These are phyloP conservation scores for Globisporangium alternatum DNA, from an alignment of 352 stramenopile genomes.

Conservation along the genomic window DNA sequence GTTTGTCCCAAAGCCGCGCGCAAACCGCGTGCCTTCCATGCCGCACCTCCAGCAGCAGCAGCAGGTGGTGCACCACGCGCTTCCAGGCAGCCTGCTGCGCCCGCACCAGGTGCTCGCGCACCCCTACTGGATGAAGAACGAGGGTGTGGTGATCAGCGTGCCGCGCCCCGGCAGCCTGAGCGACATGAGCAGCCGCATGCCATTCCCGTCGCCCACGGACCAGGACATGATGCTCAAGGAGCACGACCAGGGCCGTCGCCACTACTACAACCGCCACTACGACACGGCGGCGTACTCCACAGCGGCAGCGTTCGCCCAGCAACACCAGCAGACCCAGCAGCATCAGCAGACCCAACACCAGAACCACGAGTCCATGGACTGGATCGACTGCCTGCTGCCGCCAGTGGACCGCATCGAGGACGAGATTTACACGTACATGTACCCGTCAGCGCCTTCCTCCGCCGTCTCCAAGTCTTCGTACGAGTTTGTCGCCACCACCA, in stretches of 20 bases:
- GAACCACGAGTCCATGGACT: slow-evolving; percentile 43
- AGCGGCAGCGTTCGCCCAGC: not conserved
- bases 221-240: slow-evolving; percentile 35
- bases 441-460: slow-evolving; percentile 17
- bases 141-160: slow-evolving; percentile 24
- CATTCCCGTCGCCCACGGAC: slow-evolving; percentile 24
- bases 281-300: not conserved
- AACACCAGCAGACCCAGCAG: not conserved
- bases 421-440: slow-evolving; percentile 41
- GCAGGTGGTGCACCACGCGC: not conserved
- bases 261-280: slow-evolving; percentile 13
- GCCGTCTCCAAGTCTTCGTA: slow-evolving; percentile 22
- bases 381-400: slow-evolving; percentile 54
- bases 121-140: slow-evolving; percentile 18
- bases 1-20: slow-evolving; percentile 5
- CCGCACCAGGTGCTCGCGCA: slow-evolving; percentile 5
- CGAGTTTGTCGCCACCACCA: slow-evolving; percentile 31
- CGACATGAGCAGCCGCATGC: slow-evolving; percentile 7
- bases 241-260: slow-evolving; percentile 28
- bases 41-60: not conserved
- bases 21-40: slow-evolving; percentile 7
- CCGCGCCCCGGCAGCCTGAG: slow-evolving; percentile 22
- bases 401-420: slow-evolving; percentile 31
- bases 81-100: not conserved
- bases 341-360: slow-evolving; percentile 5